phyloP scores from a whole-genome alignment of 2,329 filamentous ascomycete species.

The Dactylellina leptospora region DNA sequence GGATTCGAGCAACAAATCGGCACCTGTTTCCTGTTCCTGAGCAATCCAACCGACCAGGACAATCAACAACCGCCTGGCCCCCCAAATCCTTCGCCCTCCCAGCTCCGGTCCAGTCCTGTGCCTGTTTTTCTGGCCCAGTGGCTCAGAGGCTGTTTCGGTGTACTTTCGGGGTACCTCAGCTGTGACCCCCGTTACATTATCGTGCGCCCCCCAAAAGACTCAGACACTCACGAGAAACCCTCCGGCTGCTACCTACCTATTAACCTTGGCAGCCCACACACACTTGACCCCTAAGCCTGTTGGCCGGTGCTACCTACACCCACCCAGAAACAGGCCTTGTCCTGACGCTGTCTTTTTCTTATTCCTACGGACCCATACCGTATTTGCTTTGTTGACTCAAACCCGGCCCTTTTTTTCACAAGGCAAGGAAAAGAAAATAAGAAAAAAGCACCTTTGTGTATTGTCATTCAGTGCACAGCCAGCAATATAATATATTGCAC shows the following conservation, averaged over 20 bases:
- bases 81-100: slow-evolving; percentile 36
- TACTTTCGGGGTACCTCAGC: slow-evolving; percentile 48
- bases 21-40: slow-evolving; percentile 51
- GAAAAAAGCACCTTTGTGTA: slow-evolving; percentile 32
- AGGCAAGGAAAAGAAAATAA: slow-evolving; percentile 35
- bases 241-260: slow-evolving; percentile 52
- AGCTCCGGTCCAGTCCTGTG: not conserved
- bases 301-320: slow-evolving; percentile 44
- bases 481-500: slow-evolving; percentile 45
- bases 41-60: slow-evolving; percentile 34
- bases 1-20: slow-evolving; percentile 50
- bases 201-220: slow-evolving; percentile 41
- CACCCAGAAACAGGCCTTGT: slow-evolving; percentile 47
- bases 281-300: slow-evolving; percentile 16
- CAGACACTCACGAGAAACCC: slow-evolving; percentile 43
- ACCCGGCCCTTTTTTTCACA: slow-evolving; percentile 51
- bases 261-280: slow-evolving; percentile 39
- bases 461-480: slow-evolving; percentile 52
- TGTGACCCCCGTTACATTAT: slow-evolving; percentile 51
- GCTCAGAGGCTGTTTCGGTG: slow-evolving; percentile 43
- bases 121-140: slow-evolving; percentile 16
- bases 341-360: slow-evolving; percentile 46
- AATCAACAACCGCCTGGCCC: slow-evolving; percentile 25
- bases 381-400: slow-evolving; percentile 49
- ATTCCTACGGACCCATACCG: slow-evolving; percentile 1